Conservation (phyloP, 202 grass and related monocot genomes). For the Tripidium arundinaceum region DNA sequence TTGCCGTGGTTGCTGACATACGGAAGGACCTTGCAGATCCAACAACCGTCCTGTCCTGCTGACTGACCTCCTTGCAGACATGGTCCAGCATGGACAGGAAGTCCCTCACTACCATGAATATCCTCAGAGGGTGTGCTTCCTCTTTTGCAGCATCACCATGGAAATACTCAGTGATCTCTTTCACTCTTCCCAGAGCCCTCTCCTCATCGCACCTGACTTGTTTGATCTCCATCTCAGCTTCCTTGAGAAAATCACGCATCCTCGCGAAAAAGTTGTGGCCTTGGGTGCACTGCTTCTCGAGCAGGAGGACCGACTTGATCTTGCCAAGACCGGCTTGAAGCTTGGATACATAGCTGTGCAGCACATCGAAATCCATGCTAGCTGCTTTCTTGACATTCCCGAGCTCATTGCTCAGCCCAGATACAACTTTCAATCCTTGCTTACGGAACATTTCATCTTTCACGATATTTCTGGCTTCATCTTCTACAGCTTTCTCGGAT, state of each 20-base stretch:
- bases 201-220: conserved; percentile 58
- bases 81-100: conserved; percentile 75
- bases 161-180: conserved; percentile 72
- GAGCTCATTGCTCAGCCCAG: conserved; percentile 72
- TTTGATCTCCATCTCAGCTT: conserved; percentile 58
- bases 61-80: conserved; percentile 80
- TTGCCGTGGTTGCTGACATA: conserved; percentile 36
- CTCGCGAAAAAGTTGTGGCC: conserved; percentile 55
- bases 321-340: conserved; percentile 63
- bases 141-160: conserved; percentile 62
- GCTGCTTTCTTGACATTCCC: conserved; percentile 83
- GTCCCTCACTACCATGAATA: conserved; percentile 95
- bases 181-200: conserved; percentile 54
- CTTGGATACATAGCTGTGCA: conserved; percentile 78
- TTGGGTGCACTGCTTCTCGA: conserved; percentile 58
- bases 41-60: conserved; percentile 59
- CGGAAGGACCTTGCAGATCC: conserved; percentile 81
- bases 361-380: conserved; percentile 84
- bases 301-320: conserved; percentile 51
- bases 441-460: conserved; percentile 61
- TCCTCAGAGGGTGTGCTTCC: conserved; percentile 75
- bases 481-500: conserved; percentile 30
- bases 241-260: conserved; percentile 57
- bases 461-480: conserved; percentile 22
- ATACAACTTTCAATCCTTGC: conserved; percentile 71